Evolutionary conservation across 23 red algal species (phyloP).

Genomic region (Agarophyton chilense): DNA sequence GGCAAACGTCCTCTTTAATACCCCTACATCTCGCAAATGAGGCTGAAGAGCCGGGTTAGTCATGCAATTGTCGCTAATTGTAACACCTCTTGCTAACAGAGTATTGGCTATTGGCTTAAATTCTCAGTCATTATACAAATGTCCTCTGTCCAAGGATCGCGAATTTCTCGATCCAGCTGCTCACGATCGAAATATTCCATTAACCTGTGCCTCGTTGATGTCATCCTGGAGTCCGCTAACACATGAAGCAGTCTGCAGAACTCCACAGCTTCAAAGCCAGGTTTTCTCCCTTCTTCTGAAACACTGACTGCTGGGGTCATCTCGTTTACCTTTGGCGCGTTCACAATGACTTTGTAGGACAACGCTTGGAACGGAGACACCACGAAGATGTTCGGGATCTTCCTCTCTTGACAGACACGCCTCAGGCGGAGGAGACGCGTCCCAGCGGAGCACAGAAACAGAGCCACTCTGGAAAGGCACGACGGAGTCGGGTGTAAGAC

Average conservation of each 20-base stretch:
- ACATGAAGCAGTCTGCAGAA: neutral
- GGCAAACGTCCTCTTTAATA: slow-evolving; percentile 19
- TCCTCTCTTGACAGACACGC: no score
- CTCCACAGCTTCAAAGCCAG: neutral
- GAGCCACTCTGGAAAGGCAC: no score
- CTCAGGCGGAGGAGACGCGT: no score
- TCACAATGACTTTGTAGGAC: no score
- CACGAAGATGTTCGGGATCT: no score
- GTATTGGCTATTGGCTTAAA: slow-evolving; percentile 11
- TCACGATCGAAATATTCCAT: neutral
- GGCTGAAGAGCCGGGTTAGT: neutral
- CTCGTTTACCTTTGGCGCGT: no score
- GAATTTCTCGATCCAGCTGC: no score
- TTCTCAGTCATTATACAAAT: slow-evolving; percentile 11
- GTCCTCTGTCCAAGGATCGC: slow-evolving; percentile 11
- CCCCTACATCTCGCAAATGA: neutral
- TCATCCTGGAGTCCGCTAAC: neutral
- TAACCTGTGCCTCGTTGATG: neutral
- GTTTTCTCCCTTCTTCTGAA: neutral
- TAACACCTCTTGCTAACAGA: neutral
- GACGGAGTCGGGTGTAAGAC: no score
- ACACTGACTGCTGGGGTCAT: no score
- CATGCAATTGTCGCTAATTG: neutral
- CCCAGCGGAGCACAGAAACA: no score
- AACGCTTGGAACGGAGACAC: no score